Evolutionary conservation across 2,329 filamentous ascomycete genomes (phyloP).

Genomic region (Trichoderma endophyticum): DNA sequence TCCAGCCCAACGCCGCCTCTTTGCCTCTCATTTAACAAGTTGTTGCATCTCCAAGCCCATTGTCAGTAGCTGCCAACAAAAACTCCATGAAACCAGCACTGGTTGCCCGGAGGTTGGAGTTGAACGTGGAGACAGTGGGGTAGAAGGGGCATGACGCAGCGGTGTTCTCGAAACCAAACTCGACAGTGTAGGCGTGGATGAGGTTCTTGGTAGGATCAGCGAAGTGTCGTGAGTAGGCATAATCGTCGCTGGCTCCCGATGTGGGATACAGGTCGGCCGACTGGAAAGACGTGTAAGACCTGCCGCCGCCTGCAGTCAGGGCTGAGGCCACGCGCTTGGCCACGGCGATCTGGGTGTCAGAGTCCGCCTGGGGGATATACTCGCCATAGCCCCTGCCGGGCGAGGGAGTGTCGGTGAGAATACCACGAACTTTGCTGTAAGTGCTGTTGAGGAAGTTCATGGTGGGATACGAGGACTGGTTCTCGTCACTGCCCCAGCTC

Average conservation of each 20-base stretch:
- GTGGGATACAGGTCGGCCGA: slow-evolving; percentile 45
- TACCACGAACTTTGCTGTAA: slow-evolving; percentile 51
- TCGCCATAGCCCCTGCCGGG: slow-evolving; percentile 41
- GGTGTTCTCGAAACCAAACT: slow-evolving; percentile 40
- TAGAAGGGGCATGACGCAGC: slow-evolving; percentile 41
- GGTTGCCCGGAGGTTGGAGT: slow-evolving; percentile 42
- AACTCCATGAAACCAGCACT: slow-evolving; percentile 49
- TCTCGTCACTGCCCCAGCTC: slow-evolving; percentile 55
- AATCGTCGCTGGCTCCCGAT: slow-evolving; percentile 46
- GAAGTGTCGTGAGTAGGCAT: slow-evolving; percentile 43
- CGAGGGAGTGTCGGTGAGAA: slow-evolving; percentile 36
- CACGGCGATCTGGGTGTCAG: slow-evolving; percentile 35
- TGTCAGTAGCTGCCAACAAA: slow-evolving; percentile 27
- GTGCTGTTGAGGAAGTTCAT: slow-evolving; percentile 53
- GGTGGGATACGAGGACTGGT: slow-evolving; percentile 42
- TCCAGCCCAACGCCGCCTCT: not conserved
- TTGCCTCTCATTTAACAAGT: not conserved
- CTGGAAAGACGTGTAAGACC: slow-evolving; percentile 37
- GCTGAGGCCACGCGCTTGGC: slow-evolving; percentile 41
- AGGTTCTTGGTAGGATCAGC: slow-evolving; percentile 32
- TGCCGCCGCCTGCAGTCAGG: slow-evolving; percentile 21
- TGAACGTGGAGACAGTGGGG: slow-evolving; percentile 41
- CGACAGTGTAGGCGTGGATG: slow-evolving; percentile 43
- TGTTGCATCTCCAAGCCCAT: not conserved
- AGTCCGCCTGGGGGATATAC: slow-evolving; percentile 41